Evolutionary conservation across 164 flowering plant species (phyloP).

Genomic region (Nymphaea thermarum): DNA sequence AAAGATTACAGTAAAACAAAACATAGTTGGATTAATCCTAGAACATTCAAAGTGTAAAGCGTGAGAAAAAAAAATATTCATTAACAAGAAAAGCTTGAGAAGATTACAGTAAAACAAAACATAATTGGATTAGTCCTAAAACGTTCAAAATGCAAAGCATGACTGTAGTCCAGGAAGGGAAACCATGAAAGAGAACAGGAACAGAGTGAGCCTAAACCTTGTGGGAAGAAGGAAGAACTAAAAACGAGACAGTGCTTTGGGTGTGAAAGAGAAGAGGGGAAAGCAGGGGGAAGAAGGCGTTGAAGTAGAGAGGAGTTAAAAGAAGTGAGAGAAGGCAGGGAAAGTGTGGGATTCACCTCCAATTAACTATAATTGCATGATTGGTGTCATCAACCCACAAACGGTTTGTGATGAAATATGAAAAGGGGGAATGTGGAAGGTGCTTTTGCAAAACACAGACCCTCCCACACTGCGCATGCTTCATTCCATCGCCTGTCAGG

Average conservation of each 20-base stretch:
- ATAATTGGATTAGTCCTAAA: too few species aligned
- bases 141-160: too few species aligned
- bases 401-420: conserved; percentile 20
- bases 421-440: conserved; percentile 7
- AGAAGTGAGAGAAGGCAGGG: conserved; percentile 44
- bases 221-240: neutral
- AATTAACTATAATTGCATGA: conserved; percentile 56
- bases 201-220: too few species aligned
- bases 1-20: too few species aligned
- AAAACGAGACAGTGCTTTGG: neutral
- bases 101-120: too few species aligned
- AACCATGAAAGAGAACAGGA: too few species aligned
- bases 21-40: too few species aligned
- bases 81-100: too few species aligned
- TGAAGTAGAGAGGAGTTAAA: conserved; percentile 22
- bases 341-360: conserved; percentile 45
- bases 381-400: conserved; percentile 20
- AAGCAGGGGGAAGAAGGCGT: conserved; percentile 7
- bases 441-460: conserved; percentile 10
- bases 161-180: too few species aligned
- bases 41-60: too few species aligned
- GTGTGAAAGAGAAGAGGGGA: neutral
- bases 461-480: neutral
- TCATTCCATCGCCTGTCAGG: conserved; percentile 8
- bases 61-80: too few species aligned